A percentile compares a stretch with the other conserved stretches of the same genome.
phyloP scores from a whole-genome alignment of 2,329 filamentous ascomycete species.

The Penicillium fuscoglaucum region DNA sequence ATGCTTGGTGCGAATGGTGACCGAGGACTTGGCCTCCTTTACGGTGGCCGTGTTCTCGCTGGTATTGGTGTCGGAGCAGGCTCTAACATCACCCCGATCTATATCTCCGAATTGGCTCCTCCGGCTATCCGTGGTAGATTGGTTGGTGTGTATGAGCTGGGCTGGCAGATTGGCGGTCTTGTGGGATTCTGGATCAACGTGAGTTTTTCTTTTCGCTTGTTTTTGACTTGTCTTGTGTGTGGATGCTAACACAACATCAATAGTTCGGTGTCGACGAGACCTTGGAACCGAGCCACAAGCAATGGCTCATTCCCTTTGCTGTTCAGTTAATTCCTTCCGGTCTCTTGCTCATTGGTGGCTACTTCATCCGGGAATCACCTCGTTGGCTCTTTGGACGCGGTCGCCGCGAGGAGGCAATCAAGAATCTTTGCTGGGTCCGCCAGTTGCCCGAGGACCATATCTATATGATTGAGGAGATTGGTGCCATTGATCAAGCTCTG shows the following conservation, averaged over 20 bases:
- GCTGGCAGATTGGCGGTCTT: conserved; percentile 55
- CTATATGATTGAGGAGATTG: conserved; percentile 73
- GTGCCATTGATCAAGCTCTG: conserved; percentile 68
- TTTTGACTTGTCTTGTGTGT: conserved; percentile 17
- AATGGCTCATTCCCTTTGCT: conserved; percentile 47
- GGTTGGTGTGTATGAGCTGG: conserved; percentile 59
- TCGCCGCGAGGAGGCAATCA: conserved; percentile 64
- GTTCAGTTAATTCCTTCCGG: conserved; percentile 45
- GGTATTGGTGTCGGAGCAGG: conserved; percentile 59
- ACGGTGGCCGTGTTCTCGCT: conserved; percentile 58
- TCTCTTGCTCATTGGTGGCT: conserved; percentile 54
- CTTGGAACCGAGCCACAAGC: conserved; percentile 34
- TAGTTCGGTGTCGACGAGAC: conserved; percentile 55
- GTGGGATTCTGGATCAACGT: conserved; percentile 55
- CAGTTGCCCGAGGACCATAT: conserved; percentile 45
- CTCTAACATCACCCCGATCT: conserved; percentile 60
- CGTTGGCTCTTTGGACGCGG: conserved; percentile 70
- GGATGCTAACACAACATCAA: conserved; percentile 9
- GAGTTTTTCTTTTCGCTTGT: conserved; percentile 13
- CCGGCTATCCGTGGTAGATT: conserved; percentile 60
- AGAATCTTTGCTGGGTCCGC: conserved; percentile 52
- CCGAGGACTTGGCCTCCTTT: conserved; percentile 63
- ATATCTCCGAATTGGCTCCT: conserved; percentile 59
- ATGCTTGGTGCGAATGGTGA: conserved; percentile 67
- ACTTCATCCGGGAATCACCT: conserved; percentile 65